phyloP scores from a whole-genome alignment of 176 grass and related monocot species.

The Aegilops bicornis region DNA sequence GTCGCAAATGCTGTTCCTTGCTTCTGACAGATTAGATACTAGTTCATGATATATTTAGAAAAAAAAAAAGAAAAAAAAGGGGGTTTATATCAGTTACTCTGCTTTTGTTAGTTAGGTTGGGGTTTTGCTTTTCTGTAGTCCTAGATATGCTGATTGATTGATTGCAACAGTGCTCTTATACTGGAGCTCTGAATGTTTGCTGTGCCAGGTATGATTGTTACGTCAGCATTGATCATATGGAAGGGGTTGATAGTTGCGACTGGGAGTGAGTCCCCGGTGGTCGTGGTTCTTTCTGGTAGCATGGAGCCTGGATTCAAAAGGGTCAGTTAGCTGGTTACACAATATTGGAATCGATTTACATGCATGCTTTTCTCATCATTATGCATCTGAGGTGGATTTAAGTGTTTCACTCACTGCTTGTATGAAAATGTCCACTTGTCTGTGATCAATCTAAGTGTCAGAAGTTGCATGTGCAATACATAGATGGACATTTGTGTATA shows the following conservation, averaged over 20 bases:
- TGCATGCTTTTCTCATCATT: not conserved
- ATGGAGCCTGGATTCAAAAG: slow-evolving; percentile 78
- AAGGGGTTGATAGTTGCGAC: too few species aligned
- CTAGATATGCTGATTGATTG: not conserved
- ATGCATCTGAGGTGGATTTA: not conserved
- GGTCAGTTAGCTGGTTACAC: slow-evolving; percentile 11
- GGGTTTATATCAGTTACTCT: not conserved
- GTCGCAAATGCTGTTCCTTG: not conserved
- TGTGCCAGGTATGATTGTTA: too few species aligned
- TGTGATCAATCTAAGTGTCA: not conserved
- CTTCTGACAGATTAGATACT: not conserved
- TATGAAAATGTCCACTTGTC: not conserved
- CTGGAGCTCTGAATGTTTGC: not conserved
- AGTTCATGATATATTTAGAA: not conserved
- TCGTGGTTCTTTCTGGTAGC: slow-evolving; percentile 67
- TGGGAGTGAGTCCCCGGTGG: slow-evolving; percentile 44
- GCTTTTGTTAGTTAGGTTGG: not conserved
- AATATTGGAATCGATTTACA: not conserved
- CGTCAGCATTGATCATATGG: too few species aligned
- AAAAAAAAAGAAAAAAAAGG: too few species aligned
- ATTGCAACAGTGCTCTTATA: not conserved
- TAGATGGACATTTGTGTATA: not conserved
- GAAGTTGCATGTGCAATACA: not conserved
- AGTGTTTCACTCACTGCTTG: not conserved
- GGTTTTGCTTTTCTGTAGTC: not conserved